Evolutionary conservation across 495 filamentous ascomycete species (phyloP), one percentile per base, ranked within the genome.

Genomic region (Pyrenula massariospora): DNA sequence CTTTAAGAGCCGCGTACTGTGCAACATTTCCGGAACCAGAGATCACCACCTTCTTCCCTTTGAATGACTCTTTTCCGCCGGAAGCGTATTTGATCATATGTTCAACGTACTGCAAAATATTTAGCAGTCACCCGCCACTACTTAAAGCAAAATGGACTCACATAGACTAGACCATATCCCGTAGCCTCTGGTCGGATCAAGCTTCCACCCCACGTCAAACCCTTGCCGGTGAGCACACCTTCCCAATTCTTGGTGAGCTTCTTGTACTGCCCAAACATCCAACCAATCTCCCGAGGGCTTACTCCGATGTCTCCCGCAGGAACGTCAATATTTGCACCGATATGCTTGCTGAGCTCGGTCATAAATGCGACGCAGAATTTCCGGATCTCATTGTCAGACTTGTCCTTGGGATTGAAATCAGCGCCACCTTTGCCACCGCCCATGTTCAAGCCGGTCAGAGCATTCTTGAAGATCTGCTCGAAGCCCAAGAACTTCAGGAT

Each of bases 381-480:
- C 60, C 93, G 89, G 77, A 98, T 97, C 80, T 98, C 93, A 68
- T 82, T 86, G 72, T 98, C 92, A 56, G 84, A 85, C 82, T 96
- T 98, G 78, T 91, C 91, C 82, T 98, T 98, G 69, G 93, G 93
- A 77, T 98, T 91, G 72, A 98, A 98, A 79, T 98, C 93, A 70
- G 93, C 86, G 63, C 93, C 93, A 75, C 93, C 93, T 80, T 98
- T 98, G 65, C 88, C 93, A 77, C 93, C 93, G 60, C 93, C 93
- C 83, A 98, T 97, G 79, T 83, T 93, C 68, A 97, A 74, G 61
- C 93, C 93, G 59, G 93, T 97, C 64, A 98, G 77, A 60, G 93
- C 93, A 91, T 98, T 98, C 85, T 98, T 98, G 81, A 98, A 96
- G 75, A 89, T 93, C 80, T 98, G 93, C 85, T 98, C 93, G 70